Conservation (phyloP, 1,284 basidiomycete genomes). For the Cutaneotrichosporon cavernicola region DNA sequence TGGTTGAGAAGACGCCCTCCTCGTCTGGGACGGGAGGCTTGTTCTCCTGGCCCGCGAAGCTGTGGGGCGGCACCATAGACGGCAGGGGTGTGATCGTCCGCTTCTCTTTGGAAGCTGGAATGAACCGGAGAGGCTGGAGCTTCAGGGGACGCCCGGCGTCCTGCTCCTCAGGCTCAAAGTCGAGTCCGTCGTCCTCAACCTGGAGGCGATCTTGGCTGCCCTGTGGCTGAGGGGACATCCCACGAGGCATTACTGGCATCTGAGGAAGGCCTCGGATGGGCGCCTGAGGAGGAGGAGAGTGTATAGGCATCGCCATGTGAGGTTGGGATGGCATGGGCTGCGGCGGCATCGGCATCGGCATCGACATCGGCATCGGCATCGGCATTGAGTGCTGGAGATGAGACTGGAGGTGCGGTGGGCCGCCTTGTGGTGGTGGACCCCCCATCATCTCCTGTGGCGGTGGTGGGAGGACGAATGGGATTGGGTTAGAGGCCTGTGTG, state of each 20-base stretch:
- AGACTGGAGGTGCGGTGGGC: neutral
- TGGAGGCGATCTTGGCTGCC: constrained; percentile 14
- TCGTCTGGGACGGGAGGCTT: constrained; percentile 34
- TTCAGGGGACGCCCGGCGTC: neutral
- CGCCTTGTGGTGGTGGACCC: neutral
- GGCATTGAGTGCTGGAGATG: constrained; percentile 1
- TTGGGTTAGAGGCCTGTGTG: constrained; percentile 2
- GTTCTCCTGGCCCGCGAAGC: constrained; percentile 21
- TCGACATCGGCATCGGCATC: neutral
- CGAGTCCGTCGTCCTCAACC: constrained; percentile 10
- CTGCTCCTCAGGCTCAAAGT: constrained; percentile 36
- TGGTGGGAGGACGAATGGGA: neutral
- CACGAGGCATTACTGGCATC: neutral
- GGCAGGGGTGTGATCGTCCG: neutral
- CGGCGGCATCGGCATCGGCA: neutral
- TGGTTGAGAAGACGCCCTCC: constrained; percentile 40
- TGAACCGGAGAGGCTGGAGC: constrained; percentile 10
- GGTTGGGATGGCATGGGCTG: constrained; percentile 1
- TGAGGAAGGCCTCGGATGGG: neutral
- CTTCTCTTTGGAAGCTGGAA: constrained; percentile 1
- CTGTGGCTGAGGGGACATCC: constrained; percentile 5
- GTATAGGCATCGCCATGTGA: neutral
- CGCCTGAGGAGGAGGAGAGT: neutral
- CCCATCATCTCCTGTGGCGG: neutral
- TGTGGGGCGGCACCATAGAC: neutral